These are phyloP conservation scores for Cercospora berteroae DNA, from an alignment of 2,329 filamentous ascomycete species.

Conservation along the genomic window DNA sequence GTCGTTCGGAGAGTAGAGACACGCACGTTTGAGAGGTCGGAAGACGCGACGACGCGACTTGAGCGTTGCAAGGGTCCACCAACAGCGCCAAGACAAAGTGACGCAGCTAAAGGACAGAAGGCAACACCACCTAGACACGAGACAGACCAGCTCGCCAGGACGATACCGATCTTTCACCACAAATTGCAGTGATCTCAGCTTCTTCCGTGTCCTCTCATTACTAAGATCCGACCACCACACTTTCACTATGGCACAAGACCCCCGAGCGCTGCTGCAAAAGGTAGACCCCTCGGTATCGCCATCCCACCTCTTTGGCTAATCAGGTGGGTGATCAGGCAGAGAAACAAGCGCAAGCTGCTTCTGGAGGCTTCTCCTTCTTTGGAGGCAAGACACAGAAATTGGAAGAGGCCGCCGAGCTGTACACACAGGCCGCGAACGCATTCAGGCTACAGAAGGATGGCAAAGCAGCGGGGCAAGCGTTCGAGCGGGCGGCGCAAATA, in stretches of 20 bases:
- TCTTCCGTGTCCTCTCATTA: not conserved
- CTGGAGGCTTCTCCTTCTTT: slow-evolving; percentile 84
- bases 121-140: not conserved
- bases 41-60: slow-evolving; percentile 5
- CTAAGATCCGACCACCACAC: not conserved
- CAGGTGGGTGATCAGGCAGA: slow-evolving; percentile 64
- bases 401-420: slow-evolving; percentile 83
- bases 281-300: slow-evolving; percentile 44
- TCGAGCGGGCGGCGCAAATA: slow-evolving; percentile 79
- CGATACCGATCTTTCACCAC: not conserved
- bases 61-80: not conserved
- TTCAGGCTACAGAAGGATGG: slow-evolving; percentile 85
- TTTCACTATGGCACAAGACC: slow-evolving; percentile 67
- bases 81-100: slow-evolving; percentile 1
- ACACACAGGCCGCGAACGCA: slow-evolving; percentile 83
- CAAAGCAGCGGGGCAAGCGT: slow-evolving; percentile 80
- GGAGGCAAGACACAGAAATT: slow-evolving; percentile 84
- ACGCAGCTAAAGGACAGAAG: not conserved
- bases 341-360: slow-evolving; percentile 71
- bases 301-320: slow-evolving; percentile 10
- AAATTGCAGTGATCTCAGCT: not conserved
- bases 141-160: slow-evolving; percentile 4
- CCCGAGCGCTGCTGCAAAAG: slow-evolving; percentile 75
- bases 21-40: not conserved
- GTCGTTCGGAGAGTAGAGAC: not conserved